A percentile compares a stretch with the other conserved stretches of the same genome.
Evolutionary conservation across 1,139 yeast genomes (phyloP).

Genomic region (Protomyces gravidus): DNA sequence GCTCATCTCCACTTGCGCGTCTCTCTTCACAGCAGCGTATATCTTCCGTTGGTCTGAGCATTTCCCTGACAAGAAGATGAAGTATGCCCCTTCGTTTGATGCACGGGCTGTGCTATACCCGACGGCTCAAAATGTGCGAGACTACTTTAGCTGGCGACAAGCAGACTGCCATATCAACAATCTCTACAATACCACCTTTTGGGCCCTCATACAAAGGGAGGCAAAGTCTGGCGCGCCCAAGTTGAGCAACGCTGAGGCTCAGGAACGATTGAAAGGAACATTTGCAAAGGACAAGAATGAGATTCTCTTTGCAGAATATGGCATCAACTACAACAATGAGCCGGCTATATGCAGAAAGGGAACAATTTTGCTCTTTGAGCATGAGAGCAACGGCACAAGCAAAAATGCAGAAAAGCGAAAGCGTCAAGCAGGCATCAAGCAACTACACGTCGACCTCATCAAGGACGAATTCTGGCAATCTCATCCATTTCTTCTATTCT

Average conservation of each 20-base stretch:
- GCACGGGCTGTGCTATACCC: conserved; percentile 89
- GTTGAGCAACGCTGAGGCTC: conserved; percentile 55
- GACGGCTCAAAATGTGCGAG: conserved; percentile 54
- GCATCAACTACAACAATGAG: conserved; percentile 84
- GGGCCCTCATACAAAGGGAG: conserved; percentile 77
- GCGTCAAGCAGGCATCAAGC: conserved; percentile 48
- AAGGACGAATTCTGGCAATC: conserved; percentile 55
- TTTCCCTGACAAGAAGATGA: conserved; percentile 49
- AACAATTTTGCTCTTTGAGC: conserved; percentile 47
- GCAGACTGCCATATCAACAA: conserved; percentile 96
- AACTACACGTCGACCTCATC: conserved; percentile 56
- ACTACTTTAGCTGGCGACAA: conserved; percentile 91
- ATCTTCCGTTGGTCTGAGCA: conserved; percentile 59
- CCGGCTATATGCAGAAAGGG: conserved; percentile 86
- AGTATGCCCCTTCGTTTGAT: conserved; percentile 76
- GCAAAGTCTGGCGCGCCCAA: conserved; percentile 54
- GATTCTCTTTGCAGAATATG: conserved; percentile 68
- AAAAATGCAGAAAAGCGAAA: conserved; percentile 49
- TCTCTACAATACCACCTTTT: conserved; percentile 84
- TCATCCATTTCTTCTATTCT: neutral
- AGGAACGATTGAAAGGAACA: conserved; percentile 58
- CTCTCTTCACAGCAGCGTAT: conserved; percentile 75
- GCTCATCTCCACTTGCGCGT: conserved; percentile 72
- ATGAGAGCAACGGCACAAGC: conserved; percentile 21
- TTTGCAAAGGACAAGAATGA: conserved; percentile 82